A percentile compares a stretch with the other conserved stretches of the same genome.
These are phyloP conservation scores for Podospora bellae-mahoneyi DNA, from an alignment of 495 filamentous ascomycete species.

Conservation along the genomic window DNA sequence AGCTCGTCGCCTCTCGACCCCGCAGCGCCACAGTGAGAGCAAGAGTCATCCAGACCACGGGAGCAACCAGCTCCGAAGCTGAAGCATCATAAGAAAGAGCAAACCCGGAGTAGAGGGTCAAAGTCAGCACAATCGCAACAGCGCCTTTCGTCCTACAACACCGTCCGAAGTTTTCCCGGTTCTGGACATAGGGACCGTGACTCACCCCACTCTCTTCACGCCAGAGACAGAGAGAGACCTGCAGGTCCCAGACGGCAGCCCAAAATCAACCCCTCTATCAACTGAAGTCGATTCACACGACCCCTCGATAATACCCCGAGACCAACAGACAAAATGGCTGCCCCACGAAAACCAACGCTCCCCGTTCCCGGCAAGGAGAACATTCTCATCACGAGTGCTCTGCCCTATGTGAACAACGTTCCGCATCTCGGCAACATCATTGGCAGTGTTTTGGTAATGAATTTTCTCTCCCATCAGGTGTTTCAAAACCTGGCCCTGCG, in stretches of 20 bases:
- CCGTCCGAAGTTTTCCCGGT: slow-evolving; percentile 16
- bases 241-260: not conserved
- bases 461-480: not conserved
- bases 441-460: slow-evolving; percentile 67
- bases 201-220: slow-evolving; percentile 21
- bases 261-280: slow-evolving; percentile 15
- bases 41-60: not conserved
- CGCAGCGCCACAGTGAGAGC: not conserved
- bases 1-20: not conserved
- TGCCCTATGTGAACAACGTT: slow-evolving; percentile 94
- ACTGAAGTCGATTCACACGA: not conserved
- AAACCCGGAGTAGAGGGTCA: not conserved
- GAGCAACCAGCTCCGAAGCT: not conserved
- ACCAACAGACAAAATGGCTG: slow-evolving; percentile 14
- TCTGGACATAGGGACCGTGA: slow-evolving; percentile 13
- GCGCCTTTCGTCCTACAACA: not conserved
- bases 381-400: slow-evolving; percentile 60
- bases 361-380: slow-evolving; percentile 50
- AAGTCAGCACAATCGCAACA: not conserved
- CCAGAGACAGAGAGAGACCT: not conserved
- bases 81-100: not conserved
- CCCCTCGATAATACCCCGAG: not conserved
- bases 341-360: slow-evolving; percentile 26
- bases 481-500: not conserved
- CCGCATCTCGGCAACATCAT: slow-evolving; percentile 94